Percentiles rank a stretch among this genome's conserved stretches.
These are phyloP conservation scores for Discostella pseudostelligera DNA, from an alignment of 108 stramenopile species.

Conservation along the genomic window DNA sequence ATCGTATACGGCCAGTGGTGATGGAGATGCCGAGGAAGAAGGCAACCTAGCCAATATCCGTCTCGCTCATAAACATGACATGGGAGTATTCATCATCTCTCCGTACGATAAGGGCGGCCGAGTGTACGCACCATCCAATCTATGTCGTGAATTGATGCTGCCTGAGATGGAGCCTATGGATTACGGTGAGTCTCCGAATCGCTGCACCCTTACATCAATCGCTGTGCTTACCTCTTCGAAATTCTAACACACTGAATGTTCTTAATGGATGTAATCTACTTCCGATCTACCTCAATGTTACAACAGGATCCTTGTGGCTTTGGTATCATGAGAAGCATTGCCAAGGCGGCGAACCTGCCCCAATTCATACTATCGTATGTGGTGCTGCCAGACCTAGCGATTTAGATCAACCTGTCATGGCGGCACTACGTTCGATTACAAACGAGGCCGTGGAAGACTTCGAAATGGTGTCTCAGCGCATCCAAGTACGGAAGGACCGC, in stretches of 20 bases:
- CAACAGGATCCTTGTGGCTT: conserved; percentile 45
- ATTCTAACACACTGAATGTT: background rate
- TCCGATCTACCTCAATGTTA: background rate
- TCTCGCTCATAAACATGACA: conserved; percentile 67
- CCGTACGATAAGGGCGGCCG: conserved; percentile 90
- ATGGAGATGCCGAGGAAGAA: conserved; percentile 37
- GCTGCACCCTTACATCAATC: too few relatives aligned
- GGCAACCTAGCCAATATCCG: conserved; percentile 71
- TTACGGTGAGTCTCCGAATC: conserved; percentile 36
- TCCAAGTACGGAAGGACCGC: conserved; percentile 51
- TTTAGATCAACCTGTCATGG: conserved; percentile 67
- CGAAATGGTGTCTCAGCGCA: conserved; percentile 38
- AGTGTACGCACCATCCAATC: conserved; percentile 68
- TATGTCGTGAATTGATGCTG: conserved; percentile 61
- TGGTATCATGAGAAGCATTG: conserved; percentile 55
- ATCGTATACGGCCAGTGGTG: conserved; percentile 81
- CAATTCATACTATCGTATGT: conserved; percentile 61
- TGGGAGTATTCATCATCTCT: conserved; percentile 87
- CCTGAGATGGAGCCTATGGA: conserved; percentile 81
- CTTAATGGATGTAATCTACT: background rate
- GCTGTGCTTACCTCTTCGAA: too few relatives aligned
- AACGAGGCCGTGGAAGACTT: conserved; percentile 37
- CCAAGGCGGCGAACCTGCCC: conserved; percentile 27
- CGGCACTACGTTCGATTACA: conserved; percentile 46
- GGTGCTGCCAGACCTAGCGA: conserved; percentile 78